These are phyloP conservation scores for Aspergillus hancockii DNA, from an alignment of 495 filamentous ascomycete species.

Conservation along the genomic window DNA sequence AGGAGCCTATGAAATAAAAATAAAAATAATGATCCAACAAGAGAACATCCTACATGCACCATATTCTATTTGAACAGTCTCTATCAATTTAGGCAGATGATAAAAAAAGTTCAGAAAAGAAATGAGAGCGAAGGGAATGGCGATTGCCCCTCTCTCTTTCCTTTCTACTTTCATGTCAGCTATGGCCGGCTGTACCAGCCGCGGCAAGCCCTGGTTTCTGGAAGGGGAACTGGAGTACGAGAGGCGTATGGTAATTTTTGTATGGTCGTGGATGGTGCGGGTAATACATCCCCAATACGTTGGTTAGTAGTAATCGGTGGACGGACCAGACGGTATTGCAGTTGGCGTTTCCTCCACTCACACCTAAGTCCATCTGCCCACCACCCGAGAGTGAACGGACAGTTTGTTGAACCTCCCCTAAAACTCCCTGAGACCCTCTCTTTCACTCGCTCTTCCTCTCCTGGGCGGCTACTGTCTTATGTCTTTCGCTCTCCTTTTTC, in stretches of 20 bases:
- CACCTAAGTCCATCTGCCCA: background rate
- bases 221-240: background rate
- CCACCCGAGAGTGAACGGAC: conserved; percentile 1
- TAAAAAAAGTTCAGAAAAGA: background rate
- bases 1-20: background rate
- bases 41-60: background rate
- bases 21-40: background rate
- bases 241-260: no score
- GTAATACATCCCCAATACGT: background rate
- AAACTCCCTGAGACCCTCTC: conserved; percentile 8
- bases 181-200: background rate
- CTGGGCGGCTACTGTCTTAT: background rate
- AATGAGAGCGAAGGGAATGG: background rate
- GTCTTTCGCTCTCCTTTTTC: conserved; percentile 1
- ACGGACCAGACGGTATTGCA: conserved; percentile 6
- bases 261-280: background rate
- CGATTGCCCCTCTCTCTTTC: background rate
- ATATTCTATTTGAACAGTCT: background rate
- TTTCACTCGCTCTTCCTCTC: conserved; percentile 5
- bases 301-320: background rate
- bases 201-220: background rate
- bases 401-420: conserved; percentile 2
- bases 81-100: background rate
- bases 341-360: conserved; percentile 1
- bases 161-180: background rate